Percentiles rank a stretch among this genome's conserved stretches.
These are phyloP conservation scores for Amesomyces nigricolor DNA, from an alignment of 2,329 filamentous ascomycete species.

Conservation along the genomic window DNA sequence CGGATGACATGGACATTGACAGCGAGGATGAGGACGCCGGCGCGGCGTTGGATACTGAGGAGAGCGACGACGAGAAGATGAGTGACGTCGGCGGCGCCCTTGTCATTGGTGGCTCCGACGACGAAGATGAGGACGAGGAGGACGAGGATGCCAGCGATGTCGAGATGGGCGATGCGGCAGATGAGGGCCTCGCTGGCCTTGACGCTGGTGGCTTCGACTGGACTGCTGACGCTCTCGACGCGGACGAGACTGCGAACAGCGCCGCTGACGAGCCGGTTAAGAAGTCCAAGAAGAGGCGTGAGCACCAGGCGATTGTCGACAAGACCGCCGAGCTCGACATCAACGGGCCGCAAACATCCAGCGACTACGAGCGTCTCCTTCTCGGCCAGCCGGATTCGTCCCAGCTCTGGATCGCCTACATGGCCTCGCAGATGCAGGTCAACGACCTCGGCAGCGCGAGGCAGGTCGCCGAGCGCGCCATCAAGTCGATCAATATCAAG, in stretches of 20 bases:
- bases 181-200: conserved; percentile 47
- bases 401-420: conserved; percentile 89
- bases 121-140: conserved; percentile 33
- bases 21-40: conserved; percentile 39
- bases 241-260: conserved; percentile 44
- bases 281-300: conserved; percentile 71
- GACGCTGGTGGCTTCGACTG: conserved; percentile 80
- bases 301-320: conserved; percentile 75
- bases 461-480: conserved; percentile 82
- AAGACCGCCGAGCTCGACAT: conserved; percentile 86
- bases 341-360: conserved; percentile 80
- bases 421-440: conserved; percentile 95
- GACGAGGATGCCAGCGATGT: conserved; percentile 37
- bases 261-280: conserved; percentile 40
- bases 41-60: conserved; percentile 38
- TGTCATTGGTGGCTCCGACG: conserved; percentile 29
- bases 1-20: conserved; percentile 39
- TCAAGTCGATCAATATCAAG: conserved; percentile 84
- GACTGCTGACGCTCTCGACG: conserved; percentile 63
- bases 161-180: conserved; percentile 38
- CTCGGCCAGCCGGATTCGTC: conserved; percentile 92
- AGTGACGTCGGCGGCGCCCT: conserved; percentile 39
- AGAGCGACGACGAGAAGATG: conserved; percentile 32
- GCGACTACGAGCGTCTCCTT: conserved; percentile 89
- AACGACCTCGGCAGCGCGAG: conserved; percentile 84